Conservation (phyloP, 345 rosid species). For the Litchi chinensis region DNA sequence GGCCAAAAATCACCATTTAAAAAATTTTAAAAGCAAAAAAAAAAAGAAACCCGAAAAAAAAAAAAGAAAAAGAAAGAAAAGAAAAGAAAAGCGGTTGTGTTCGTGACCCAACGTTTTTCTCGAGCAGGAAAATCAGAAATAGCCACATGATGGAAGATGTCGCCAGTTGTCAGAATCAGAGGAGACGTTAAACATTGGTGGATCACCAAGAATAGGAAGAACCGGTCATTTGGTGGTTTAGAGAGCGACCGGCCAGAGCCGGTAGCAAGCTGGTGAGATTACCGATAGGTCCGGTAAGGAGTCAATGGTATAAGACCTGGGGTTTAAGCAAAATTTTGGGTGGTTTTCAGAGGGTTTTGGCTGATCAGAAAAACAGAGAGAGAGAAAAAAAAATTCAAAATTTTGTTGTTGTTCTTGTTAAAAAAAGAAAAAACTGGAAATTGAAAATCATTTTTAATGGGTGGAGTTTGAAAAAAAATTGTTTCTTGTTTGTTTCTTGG, state of each 20-base stretch:
- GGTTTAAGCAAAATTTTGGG: slow-evolving; percentile 55
- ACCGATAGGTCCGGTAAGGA: slow-evolving; percentile 50
- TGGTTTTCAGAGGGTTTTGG: slow-evolving; percentile 57
- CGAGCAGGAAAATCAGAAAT: background rate
- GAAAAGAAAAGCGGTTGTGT: slow-evolving; percentile 8
- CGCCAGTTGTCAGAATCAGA: slow-evolving; percentile 49
- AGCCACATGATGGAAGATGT: slow-evolving; percentile 28
- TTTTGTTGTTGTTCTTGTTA: slow-evolving; percentile 3
- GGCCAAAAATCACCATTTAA: slow-evolving; percentile 7
- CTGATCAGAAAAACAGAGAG: slow-evolving; percentile 25
- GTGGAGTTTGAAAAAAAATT: slow-evolving; percentile 33
- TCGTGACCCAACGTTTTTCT: slow-evolving; percentile 35
- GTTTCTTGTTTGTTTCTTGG: slow-evolving; percentile 28
- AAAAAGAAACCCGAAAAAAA: background rate
- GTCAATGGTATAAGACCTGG: slow-evolving; percentile 53
- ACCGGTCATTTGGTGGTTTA: slow-evolving; percentile 42
- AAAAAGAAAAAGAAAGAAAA: background rate
- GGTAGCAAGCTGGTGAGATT: slow-evolving; percentile 24
- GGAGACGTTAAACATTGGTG: slow-evolving; percentile 26
- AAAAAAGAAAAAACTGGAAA: slow-evolving; percentile 26
- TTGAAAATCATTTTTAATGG: slow-evolving; percentile 22
- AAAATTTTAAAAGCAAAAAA: background rate
- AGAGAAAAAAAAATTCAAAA: too few species aligned
- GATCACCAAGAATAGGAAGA: slow-evolving; percentile 39
- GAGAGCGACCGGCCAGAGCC: slow-evolving; percentile 38